Evolutionary conservation across 306 rosid genomes (phyloP), one percentile per base, ranked within the genome.

Genomic region (Dryas octopetala): DNA sequence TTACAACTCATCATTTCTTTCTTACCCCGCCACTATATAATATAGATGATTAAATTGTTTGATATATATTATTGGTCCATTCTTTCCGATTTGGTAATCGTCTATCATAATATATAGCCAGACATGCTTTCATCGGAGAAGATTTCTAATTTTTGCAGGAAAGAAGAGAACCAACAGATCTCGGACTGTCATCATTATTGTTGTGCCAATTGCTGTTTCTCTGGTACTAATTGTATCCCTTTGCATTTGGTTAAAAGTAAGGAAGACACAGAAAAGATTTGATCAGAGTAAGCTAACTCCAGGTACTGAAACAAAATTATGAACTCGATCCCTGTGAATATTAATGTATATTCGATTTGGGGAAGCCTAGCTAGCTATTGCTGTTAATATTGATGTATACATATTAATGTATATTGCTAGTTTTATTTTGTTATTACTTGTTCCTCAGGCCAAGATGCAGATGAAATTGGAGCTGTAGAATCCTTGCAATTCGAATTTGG

Each of bases 151-250:
- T 50, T 49, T 49, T 14, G 73, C 60, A 68, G 60, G 60, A 50
- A 16, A 14, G 4, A 50, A 68, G 14, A 32, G 43, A 28, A 54
- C 26, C 4, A 49, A 49, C 23, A 13, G 8, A 32, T 12, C 59
- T 14, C 45, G 13, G 13, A 13, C 23, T 23, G 6, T 48, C 46
- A 50, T 68, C 28, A 28, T 28, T 49, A 15, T 49, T 8, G 28
- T 68, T 50, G 60, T 68, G 26, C 13, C 73, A 28, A 50, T 68
- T 38, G 57, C 52, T 26, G 47, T 68, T 49, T 14, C 73, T 50
- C 47, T 68, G 4, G 73, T 50, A 26, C 46, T 50, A 32, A 28
- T 28, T 7, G 13, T 68, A 13, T 50, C n/a, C 23, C 6, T 50
- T 46, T 28, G 53, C 60, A 14, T 28, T 50, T 14, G 11, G 14